A percentile compares a stretch with the other conserved stretches of the same genome.
Conservation (phyloP, 305 asterid genomes). For the Caryopteris hybrid region DNA sequence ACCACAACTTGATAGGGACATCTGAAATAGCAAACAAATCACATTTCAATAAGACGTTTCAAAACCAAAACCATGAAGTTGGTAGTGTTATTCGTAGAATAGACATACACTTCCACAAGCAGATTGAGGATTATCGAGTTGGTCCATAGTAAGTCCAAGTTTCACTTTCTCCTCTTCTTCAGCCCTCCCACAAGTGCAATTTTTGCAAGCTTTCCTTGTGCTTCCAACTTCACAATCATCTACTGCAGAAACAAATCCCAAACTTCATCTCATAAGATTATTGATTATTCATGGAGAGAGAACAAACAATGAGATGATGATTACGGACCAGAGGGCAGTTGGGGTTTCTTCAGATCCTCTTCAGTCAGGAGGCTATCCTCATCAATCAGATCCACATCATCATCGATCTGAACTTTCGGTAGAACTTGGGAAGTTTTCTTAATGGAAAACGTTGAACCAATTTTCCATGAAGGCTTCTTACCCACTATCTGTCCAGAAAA, state of each 20-base stretch:
- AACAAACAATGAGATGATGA: background rate
- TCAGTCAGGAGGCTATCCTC: constrained; percentile 94
- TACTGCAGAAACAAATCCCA: constrained; percentile 16
- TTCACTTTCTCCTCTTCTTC: constrained; percentile 83
- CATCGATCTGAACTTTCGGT: constrained; percentile 73
- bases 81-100: background rate
- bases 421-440: constrained; percentile 47
- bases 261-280: background rate
- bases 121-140: constrained; percentile 81
- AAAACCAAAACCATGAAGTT: background rate
- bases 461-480: constrained; percentile 87
- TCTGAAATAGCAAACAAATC: background rate
- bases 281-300: background rate
- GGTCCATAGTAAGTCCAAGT: constrained; percentile 76
- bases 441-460: constrained; percentile 82
- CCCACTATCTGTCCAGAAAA: constrained; percentile 44
- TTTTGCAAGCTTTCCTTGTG: constrained; percentile 92
- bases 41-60: background rate
- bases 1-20: background rate
- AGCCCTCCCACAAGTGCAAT: constrained; percentile 91
- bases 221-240: constrained; percentile 90
- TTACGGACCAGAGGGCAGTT: constrained; percentile 60
- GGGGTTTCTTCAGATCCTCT: constrained; percentile 88
- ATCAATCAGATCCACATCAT: constrained; percentile 82
- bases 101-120: constrained; percentile 88